A percentile compares a stretch with the other conserved stretches of the same genome.
These are phyloP conservation scores for Curvularia verruculosa DNA, from an alignment of 2,329 filamentous ascomycete species.

Conservation along the genomic window DNA sequence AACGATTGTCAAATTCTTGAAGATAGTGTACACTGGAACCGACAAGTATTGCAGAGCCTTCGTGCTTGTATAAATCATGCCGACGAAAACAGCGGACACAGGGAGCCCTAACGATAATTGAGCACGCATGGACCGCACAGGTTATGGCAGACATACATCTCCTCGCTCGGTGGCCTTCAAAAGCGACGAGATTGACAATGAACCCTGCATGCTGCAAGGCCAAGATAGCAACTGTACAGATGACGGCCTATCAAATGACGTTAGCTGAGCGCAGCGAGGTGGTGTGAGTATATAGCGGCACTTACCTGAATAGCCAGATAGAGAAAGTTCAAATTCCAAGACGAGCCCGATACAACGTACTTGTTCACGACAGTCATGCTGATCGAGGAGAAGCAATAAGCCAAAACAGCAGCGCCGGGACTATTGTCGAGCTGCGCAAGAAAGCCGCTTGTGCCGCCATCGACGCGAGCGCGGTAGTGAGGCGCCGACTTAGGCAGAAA, in stretches of 20 bases:
- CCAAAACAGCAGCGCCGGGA: slow-evolving; percentile 78
- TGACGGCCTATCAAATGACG: slow-evolving; percentile 68
- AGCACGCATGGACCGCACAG: not conserved
- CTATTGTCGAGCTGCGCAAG: slow-evolving; percentile 60
- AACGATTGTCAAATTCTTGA: slow-evolving; percentile 99
- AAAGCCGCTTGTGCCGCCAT: not conserved
- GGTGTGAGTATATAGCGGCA: not conserved
- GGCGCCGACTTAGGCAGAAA: not conserved
- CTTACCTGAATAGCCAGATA: slow-evolving; percentile 88
- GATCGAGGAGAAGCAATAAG: slow-evolving; percentile 94
- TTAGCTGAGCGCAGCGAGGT: not conserved
- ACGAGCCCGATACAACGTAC: slow-evolving; percentile 87
- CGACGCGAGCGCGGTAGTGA: not conserved
- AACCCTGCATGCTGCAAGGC: slow-evolving; percentile 78
- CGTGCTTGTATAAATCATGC: slow-evolving; percentile 98
- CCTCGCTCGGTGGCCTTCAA: slow-evolving; percentile 85
- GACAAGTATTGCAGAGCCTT: slow-evolving; percentile 96
- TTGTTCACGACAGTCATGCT: slow-evolving; percentile 99
- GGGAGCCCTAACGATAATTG: slow-evolving; percentile 78
- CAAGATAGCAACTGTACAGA: slow-evolving; percentile 85
- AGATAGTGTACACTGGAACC: slow-evolving; percentile 98
- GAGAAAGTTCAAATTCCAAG: slow-evolving; percentile 97
- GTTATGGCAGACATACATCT: slow-evolving; percentile 71
- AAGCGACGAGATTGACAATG: slow-evolving; percentile 76
- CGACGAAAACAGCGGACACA: slow-evolving; percentile 90